Evolutionary conservation across 352 stramenopile species (phyloP).

Genomic region (Phytophthora crassamura): DNA sequence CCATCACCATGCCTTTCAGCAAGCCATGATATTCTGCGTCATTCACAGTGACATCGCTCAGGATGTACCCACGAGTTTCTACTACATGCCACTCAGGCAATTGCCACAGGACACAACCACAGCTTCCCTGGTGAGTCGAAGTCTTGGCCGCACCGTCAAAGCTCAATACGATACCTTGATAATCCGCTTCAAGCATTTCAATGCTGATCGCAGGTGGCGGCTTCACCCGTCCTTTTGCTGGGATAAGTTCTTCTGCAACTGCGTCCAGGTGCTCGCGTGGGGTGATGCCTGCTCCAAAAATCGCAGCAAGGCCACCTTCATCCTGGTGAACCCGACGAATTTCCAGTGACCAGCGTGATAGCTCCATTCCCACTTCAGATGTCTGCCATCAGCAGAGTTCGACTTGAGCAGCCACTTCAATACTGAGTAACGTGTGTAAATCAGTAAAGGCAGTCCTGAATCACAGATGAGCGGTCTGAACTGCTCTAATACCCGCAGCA

Average conservation of each 20-base stretch:
- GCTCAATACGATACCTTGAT: slow-evolving; percentile 2
- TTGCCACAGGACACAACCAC: too few species aligned
- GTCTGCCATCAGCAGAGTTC: background rate
- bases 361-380: background rate
- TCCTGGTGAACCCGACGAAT: slow-evolving; percentile 1
- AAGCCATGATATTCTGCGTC: slow-evolving; percentile 13
- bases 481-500: background rate
- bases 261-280: slow-evolving; percentile 13
- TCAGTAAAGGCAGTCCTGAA: background rate
- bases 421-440: slow-evolving; percentile 9
- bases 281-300: slow-evolving; percentile 12
- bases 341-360: slow-evolving; percentile 8
- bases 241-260: slow-evolving; percentile 1
- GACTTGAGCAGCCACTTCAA: slow-evolving; percentile 15
- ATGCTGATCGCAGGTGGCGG: background rate
- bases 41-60: slow-evolving; percentile 17
- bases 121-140: background rate
- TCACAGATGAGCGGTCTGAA: background rate
- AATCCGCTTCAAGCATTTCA: slow-evolving; percentile 13
- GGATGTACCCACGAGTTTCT: background rate
- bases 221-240: slow-evolving; percentile 7
- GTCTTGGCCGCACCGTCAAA: slow-evolving; percentile 13
- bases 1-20: background rate
- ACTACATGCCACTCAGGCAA: slow-evolving; percentile 1
- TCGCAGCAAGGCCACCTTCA: slow-evolving; percentile 4